Evolutionary conservation across 306 rosid genomes (phyloP), one percentile per base, ranked within the genome.

Genomic region (Cucumis hystrix): DNA sequence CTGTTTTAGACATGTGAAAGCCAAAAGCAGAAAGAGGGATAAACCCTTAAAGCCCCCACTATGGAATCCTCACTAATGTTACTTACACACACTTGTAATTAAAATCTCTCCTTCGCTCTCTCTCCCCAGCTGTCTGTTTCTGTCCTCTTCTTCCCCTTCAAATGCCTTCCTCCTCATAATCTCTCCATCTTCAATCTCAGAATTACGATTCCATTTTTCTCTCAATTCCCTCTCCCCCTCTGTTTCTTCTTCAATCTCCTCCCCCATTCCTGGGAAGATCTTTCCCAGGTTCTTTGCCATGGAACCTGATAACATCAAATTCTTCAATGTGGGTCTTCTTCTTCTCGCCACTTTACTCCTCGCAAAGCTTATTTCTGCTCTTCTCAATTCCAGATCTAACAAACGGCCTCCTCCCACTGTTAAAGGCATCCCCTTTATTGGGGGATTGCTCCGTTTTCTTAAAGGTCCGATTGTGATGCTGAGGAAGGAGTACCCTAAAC

Each of bases 401-500:
- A 87, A 89, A 78, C 81, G 92, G 10, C 77, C 87, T 0, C 99
- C 99, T 28, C 99, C 99, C 0, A 54, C 79, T 14, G 80, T 89
- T 10, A 80, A 80, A 33, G 79, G 88, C 0, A 78, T 83, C 82
- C 99, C 97, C 2, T 4, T 95, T 14, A 5, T 92, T 2, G 97
- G 99, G 8, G 99, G 96, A 2, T 41, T 95, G 6, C 0, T 60
- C 58, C 89, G 93, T 3, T 92, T 95, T 77, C 78, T 95, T 3
- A 90, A 90, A 20, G 99, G 99, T 30, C 99, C 99, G 6, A 84
- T 95, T 43, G 65, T 90, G 37, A 83, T 95, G 97, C 89, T 95
- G 33, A 83, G 92, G 8, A 85, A 90, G 60, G 97, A 92, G 84
- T 92, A 90, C 79, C 97, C 97, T 0, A 92, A 88, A 59, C 97